Conservation (phyloP, 2,329 filamentous ascomycete species). For the Colletotrichum costaricense region DNA sequence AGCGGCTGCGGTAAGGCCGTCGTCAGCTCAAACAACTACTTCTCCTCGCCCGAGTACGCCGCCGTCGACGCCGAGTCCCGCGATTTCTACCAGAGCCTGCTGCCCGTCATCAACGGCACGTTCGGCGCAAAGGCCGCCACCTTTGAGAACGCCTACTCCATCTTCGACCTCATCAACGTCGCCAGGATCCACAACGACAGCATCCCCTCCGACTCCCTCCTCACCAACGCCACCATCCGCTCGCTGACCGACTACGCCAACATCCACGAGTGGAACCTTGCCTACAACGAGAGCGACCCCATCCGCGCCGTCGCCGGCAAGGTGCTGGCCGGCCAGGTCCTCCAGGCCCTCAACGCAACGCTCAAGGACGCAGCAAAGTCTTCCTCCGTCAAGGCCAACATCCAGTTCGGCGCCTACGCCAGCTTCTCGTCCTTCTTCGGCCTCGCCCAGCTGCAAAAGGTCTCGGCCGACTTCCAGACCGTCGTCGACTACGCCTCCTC, state of each 20-base stretch:
- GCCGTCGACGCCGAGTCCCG: constrained; percentile 60
- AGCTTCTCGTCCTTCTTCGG: constrained; percentile 74
- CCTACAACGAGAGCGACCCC: constrained; percentile 81
- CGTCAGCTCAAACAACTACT: constrained; percentile 66
- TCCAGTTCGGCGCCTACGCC: constrained; percentile 72
- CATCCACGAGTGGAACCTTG: constrained; percentile 83
- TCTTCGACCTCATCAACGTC: constrained; percentile 72
- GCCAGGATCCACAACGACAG: constrained; percentile 69
- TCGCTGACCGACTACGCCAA: constrained; percentile 81
- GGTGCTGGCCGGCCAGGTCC: constrained; percentile 66
- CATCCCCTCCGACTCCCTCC: constrained; percentile 68
- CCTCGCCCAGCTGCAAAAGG: constrained; percentile 61
- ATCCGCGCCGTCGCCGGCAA: constrained; percentile 68
- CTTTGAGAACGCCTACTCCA: constrained; percentile 72
- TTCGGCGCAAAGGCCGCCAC: constrained; percentile 57
- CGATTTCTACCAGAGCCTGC: constrained; percentile 67
- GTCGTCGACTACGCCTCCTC: constrained; percentile 86
- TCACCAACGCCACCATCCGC: constrained; percentile 68
- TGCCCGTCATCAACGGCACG: constrained; percentile 66
- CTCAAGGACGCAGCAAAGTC: constrained; percentile 49
- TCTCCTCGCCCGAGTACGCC: constrained; percentile 59
- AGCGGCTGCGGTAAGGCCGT: constrained; percentile 67
- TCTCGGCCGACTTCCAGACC: constrained; percentile 74
- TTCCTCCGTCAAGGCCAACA: constrained; percentile 59
- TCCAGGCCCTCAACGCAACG: constrained; percentile 64